Evolutionary conservation across 768 basidiomycete species (phyloP).

Genomic region (Mycena rebaudengoi): DNA sequence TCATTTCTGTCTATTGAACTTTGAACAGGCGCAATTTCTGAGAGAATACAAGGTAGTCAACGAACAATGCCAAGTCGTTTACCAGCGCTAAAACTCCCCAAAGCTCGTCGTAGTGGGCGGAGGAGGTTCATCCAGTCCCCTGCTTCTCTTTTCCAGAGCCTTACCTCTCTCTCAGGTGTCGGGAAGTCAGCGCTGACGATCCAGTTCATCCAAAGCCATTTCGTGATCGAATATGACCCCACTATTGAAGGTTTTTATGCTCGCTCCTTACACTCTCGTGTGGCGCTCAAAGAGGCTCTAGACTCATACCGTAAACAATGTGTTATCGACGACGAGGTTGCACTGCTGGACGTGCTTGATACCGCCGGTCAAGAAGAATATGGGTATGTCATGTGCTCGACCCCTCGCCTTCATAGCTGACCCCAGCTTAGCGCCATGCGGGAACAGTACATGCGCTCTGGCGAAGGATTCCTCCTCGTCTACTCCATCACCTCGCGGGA

Average conservation of each 20-base stretch:
- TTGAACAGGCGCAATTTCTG: slow-evolving; percentile 16
- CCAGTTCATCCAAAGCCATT: slow-evolving; percentile 96
- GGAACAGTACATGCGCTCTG: slow-evolving; percentile 98
- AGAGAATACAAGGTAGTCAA: slow-evolving; percentile 38
- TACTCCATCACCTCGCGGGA: slow-evolving; percentile 98
- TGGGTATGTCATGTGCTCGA: slow-evolving; percentile 63
- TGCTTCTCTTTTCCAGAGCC: not conserved
- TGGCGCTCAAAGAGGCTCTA: slow-evolving; percentile 34
- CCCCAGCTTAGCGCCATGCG: slow-evolving; percentile 83
- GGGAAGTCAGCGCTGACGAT: slow-evolving; percentile 96
- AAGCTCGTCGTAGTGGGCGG: slow-evolving; percentile 81
- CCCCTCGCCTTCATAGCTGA: slow-evolving; percentile 1
- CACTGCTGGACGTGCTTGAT: slow-evolving; percentile 94
- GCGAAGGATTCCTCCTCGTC: slow-evolving; percentile 96
- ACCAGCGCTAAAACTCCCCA: no score
- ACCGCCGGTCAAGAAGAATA: slow-evolving; percentile 99
- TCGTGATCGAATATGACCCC: slow-evolving; percentile 77
- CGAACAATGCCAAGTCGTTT: no score
- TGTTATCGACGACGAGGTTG: slow-evolving; percentile 98
- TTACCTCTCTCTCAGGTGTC: slow-evolving; percentile 13
- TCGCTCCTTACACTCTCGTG: not conserved
- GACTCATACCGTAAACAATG: slow-evolving; percentile 98
- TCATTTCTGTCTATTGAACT: not conserved
- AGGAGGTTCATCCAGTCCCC: slow-evolving; percentile 57
- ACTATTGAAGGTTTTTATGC: slow-evolving; percentile 46